phyloP scores from a whole-genome alignment of 768 basidiomycete species.

The Hygrophoropsis aurantiaca region DNA sequence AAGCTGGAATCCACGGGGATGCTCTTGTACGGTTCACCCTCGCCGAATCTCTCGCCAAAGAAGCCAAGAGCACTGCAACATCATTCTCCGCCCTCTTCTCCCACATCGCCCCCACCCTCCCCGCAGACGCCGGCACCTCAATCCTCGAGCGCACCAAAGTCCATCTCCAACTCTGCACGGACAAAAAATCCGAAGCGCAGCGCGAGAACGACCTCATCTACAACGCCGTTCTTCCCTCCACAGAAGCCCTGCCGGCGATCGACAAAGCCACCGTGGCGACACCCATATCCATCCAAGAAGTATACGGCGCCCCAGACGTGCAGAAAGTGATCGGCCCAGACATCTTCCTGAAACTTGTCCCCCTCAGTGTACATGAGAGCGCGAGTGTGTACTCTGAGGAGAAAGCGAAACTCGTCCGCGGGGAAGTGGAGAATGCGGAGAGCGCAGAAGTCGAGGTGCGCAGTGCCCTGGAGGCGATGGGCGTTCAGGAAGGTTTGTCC shows the following conservation, averaged over 20 bases:
- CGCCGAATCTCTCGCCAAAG: conserved; percentile 80
- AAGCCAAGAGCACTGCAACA: conserved; percentile 68
- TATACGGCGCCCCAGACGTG: conserved; percentile 87
- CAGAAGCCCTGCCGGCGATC: conserved; percentile 74
- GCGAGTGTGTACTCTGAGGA: conserved; percentile 98
- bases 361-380: conserved; percentile 92
- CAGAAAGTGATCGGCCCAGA: conserved; percentile 94
- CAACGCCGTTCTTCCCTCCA: conserved; percentile 81
- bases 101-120: conserved; percentile 76
- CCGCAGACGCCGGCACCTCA: conserved; percentile 79
- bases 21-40: conserved; percentile 76
- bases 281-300: conserved; percentile 90
- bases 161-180: conserved; percentile 73
- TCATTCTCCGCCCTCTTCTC: conserved; percentile 74
- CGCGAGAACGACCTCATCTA: conserved; percentile 98
- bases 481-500: conserved; percentile 67
- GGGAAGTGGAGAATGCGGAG: conserved; percentile 86
- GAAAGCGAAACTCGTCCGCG: conserved; percentile 91
- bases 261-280: conserved; percentile 84
- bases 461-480: conserved; percentile 79
- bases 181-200: conserved; percentile 71
- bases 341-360: conserved; percentile 83
- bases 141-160: conserved; percentile 83
- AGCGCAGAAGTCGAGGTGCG: conserved; percentile 76
- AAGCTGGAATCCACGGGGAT: conserved; percentile 81